Evolutionary conservation across 495 filamentous ascomycete species (phyloP).

Genomic region (Staphylotrichum tortipilum): DNA sequence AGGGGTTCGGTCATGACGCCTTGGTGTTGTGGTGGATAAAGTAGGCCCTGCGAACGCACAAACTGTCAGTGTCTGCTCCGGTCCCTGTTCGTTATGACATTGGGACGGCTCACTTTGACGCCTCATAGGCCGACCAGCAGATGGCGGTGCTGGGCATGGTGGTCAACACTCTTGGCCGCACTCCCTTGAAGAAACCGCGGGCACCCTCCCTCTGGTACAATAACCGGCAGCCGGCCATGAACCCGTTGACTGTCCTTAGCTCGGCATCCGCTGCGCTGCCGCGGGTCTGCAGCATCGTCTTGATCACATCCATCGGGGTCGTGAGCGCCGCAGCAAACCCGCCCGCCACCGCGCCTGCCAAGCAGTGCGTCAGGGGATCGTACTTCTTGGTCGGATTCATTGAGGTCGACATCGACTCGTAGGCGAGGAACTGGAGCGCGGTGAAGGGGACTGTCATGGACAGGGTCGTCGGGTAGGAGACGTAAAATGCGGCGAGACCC

Average conservation of each 20-base stretch:
- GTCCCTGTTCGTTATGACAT: background rate
- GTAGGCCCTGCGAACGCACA: slow-evolving; percentile 39
- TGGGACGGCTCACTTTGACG: slow-evolving; percentile 42
- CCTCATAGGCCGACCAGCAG: slow-evolving; percentile 76
- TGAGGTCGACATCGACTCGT: slow-evolving; percentile 89
- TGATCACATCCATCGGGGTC: slow-evolving; percentile 94
- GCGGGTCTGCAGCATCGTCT: slow-evolving; percentile 90
- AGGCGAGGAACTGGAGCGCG: slow-evolving; percentile 89
- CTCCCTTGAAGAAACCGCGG: slow-evolving; percentile 82
- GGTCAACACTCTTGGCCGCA: slow-evolving; percentile 84
- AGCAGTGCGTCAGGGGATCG: slow-evolving; percentile 85
- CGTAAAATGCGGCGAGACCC: slow-evolving; percentile 87
- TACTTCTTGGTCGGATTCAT: slow-evolving; percentile 81
- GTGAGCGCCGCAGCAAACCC: slow-evolving; percentile 89
- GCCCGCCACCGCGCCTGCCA: slow-evolving; percentile 84
- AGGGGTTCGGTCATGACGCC: background rate
- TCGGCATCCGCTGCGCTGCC: slow-evolving; percentile 73
- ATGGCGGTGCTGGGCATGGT: slow-evolving; percentile 98
- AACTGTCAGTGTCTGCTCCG: background rate
- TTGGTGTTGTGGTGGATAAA: slow-evolving; percentile 44
- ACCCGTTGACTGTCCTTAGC: slow-evolving; percentile 74
- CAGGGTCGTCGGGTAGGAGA: slow-evolving; percentile 95
- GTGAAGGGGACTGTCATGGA: slow-evolving; percentile 99
- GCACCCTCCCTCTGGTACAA: slow-evolving; percentile 79
- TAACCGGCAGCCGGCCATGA: slow-evolving; percentile 71